Evolutionary conservation across 202 grass and related monocot species (phyloP).

Genomic region (Miscanthus sacchariflorus): DNA sequence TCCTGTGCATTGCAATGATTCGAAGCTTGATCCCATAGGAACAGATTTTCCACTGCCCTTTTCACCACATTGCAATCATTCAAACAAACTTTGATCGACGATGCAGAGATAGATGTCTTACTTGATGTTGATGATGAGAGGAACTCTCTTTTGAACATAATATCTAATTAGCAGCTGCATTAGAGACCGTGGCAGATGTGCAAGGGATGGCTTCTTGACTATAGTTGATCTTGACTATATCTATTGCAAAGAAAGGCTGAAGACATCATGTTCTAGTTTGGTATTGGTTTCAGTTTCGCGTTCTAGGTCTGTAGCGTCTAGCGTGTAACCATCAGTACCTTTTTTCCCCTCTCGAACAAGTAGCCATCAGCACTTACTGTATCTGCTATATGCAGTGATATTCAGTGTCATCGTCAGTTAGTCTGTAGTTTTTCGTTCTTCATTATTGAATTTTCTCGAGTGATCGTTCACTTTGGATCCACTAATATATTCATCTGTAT

Average conservation of each 20-base stretch:
- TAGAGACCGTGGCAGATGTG: background rate
- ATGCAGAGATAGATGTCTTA: background rate
- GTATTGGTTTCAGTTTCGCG: background rate
- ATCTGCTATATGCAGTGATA: background rate
- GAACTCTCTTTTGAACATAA: background rate
- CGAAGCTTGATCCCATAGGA: background rate
- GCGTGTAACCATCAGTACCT: background rate
- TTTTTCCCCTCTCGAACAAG: too few species aligned
- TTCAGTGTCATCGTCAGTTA: too few species aligned
- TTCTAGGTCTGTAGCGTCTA: background rate
- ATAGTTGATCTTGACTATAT: too few species aligned
- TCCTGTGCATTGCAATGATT: background rate
- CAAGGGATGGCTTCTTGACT: too few species aligned
- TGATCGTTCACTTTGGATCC: too few species aligned
- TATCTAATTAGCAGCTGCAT: too few species aligned
- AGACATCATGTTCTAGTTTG: background rate
- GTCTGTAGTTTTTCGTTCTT: too few species aligned
- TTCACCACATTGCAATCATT: background rate
- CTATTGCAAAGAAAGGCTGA: background rate
- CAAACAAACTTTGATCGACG: background rate
- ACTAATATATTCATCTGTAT: too few species aligned
- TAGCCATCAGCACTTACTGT: background rate
- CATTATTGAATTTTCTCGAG: too few species aligned
- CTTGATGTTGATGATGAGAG: background rate
- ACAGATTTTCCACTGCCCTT: background rate